Percentiles rank a stretch among this genome's conserved stretches.
phyloP scores from a whole-genome alignment of 2,329 filamentous ascomycete genomes.

The Paecilomyces sp. region DNA sequence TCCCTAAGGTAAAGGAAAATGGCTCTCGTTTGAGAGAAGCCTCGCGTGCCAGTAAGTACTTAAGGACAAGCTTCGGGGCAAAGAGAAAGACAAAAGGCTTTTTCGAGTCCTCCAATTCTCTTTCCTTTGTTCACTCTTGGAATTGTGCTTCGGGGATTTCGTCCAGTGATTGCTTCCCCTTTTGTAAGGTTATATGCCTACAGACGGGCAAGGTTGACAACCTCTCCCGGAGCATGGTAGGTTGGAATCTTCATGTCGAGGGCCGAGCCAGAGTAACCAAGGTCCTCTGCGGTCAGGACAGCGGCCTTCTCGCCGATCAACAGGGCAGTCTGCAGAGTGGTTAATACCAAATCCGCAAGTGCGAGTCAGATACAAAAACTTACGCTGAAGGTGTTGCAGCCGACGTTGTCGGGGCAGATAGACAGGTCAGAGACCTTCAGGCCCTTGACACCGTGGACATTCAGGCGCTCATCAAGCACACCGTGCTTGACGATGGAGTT shows the following conservation, averaged over 20 bases:
- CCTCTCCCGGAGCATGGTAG: conserved; percentile 48
- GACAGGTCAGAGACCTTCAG: conserved; percentile 70
- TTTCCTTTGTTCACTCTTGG: not conserved
- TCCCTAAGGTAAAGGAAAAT: not conserved
- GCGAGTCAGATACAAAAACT: conserved; percentile 5
- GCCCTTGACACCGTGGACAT: conserved; percentile 69
- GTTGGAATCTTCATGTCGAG: conserved; percentile 70
- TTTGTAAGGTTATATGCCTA: conserved; percentile 2
- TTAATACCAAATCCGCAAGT: conserved; percentile 4
- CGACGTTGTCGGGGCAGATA: conserved; percentile 74
- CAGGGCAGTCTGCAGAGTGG: conserved; percentile 52
- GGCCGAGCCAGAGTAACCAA: conserved; percentile 65
- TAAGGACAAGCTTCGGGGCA: not conserved
- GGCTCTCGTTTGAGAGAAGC: not conserved
- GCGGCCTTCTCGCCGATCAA: conserved; percentile 71
- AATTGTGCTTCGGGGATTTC: conserved; percentile 61
- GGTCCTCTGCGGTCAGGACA: conserved; percentile 62
- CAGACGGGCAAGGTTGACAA: conserved; percentile 24
- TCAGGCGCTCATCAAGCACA: conserved; percentile 68
- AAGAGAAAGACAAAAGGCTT: not conserved
- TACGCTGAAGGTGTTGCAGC: conserved; percentile 54
- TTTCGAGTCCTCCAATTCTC: not conserved
- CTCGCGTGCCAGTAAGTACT: not conserved
- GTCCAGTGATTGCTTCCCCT: conserved; percentile 58
- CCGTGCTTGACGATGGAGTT: conserved; percentile 71